Base-by-base conservation (phyloP, 23 red algal species). In the Chondrus crispus region DNA sequence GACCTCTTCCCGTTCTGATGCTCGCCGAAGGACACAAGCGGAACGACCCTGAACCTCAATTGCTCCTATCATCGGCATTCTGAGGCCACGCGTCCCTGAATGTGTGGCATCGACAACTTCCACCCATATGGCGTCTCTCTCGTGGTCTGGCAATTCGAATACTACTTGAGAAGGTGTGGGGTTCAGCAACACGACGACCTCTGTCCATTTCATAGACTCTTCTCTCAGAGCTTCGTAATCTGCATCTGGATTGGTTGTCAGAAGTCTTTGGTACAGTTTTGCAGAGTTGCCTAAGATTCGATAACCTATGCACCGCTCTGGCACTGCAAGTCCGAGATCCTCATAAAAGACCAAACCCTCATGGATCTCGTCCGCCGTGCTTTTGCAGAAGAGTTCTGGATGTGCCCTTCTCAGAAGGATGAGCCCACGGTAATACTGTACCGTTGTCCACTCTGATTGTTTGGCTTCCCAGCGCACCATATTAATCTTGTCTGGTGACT, bases 381-480 rank as follows among this genome's bases (percentile, higher is more conserved):
- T 68, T 49, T 90, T 81, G 49, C 74, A 68, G 42, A 97, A 97
- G 45, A 97, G 63, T 29, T 97, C 87, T 41, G 90, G 95, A 48
- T 93, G 95, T 30, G 95, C 53, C 19, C 90, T 66, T 43, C 95
- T 90, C 53, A 97, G 76, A 8, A 81, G 42, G 43, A 97, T 88
- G 50, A 97, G 85, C 20, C 90, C 90, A 14, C 79, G 30, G 39
- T 89, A 83, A 30, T 97, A 97, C 42, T 74, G 62, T 42, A 90
- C 91, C 57, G 55, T 82, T 10, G 79, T 38, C 74, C 62, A 82
- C 41, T 88, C 85, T 32, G 73, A 46, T 49, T 68, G 39, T 85
- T 97, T 97, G 3, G 74, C 28, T n/a, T 19, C 36, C 95, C 95
- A 97, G 16, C 91, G 95, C 40, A 97, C 63, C 84, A 87, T 87